phyloP scores from a whole-genome alignment of 1,139 yeast genomes.

The Debaryomyces psychrophilus region DNA sequence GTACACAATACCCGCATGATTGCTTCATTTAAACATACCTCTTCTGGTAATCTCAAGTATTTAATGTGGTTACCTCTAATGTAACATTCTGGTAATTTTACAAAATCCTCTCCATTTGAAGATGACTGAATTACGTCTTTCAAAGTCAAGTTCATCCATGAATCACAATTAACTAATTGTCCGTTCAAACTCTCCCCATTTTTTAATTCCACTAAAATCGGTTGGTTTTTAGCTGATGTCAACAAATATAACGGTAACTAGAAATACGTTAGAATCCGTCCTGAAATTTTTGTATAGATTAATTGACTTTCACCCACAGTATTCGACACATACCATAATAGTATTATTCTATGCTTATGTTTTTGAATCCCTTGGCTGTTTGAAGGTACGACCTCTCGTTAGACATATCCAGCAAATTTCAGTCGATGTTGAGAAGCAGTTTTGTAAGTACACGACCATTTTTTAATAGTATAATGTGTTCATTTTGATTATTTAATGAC shows the following conservation, averaged over 20 bases:
- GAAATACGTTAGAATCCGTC: slow-evolving; percentile 21
- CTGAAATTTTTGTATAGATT: neutral
- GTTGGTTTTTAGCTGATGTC: slow-evolving; percentile 89
- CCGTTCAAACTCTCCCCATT: slow-evolving; percentile 92
- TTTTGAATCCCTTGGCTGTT: neutral
- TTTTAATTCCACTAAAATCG: slow-evolving; percentile 86
- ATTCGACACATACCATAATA: slow-evolving; percentile 5
- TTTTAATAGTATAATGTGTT: neutral
- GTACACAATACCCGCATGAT: neutral
- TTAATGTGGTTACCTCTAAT: slow-evolving; percentile 79
- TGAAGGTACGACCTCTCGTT: neutral
- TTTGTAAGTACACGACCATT: neutral
- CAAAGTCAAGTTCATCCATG: slow-evolving; percentile 93
- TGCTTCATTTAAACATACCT: slow-evolving; percentile 19
- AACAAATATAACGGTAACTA: slow-evolving; percentile 87
- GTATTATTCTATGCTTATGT: neutral
- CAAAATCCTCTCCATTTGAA: slow-evolving; percentile 66
- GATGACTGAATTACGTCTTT: slow-evolving; percentile 76
- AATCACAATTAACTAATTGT: slow-evolving; percentile 80
- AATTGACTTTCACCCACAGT: neutral
- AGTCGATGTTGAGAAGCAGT: slow-evolving; percentile 1
- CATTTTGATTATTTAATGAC: neutral
- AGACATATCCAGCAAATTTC: slow-evolving; percentile 4
- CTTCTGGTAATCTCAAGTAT: slow-evolving; percentile 51
- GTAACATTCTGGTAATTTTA: slow-evolving; percentile 75